Evolutionary conservation across 148 eudicot species (phyloP), one percentile per base, ranked within the genome.

Genomic region (Gaultheria prostrata): DNA sequence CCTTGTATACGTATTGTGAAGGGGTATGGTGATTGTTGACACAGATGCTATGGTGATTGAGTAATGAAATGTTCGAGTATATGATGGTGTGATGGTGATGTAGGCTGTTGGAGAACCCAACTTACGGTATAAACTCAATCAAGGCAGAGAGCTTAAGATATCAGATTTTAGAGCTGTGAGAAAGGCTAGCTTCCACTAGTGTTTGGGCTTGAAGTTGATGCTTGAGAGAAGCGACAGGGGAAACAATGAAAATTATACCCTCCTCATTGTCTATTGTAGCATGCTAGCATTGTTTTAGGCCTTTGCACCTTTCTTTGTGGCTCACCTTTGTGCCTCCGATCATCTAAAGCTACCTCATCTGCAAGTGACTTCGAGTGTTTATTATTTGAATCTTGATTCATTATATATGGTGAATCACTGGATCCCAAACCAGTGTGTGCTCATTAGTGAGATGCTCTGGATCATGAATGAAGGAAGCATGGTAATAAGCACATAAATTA

Each of bases 121-220:
- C 14, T 21, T 10, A 39, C 13, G 17, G 77, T 73, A 20, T 33
- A 39, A 71, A 39, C 4, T 48, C 12, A 17, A 45, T 45, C 13
- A 48, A 48, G 56, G 8, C 14, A 0, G 32, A 48, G 56, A 76
- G 54, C 10, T 67, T 30, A 71, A 30, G 48, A 33, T 35, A 18
- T 73, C n/a, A 35, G 77, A 8, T 39, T 21, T 43, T 20, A 73
- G 51, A 24, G 56, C 21, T 7, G 61, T 18, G 21, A 1, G 15
- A 9, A 63, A n/a, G 70, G 32, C 30, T 24, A 24, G 30, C 39
- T 77, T 49, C 9, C 59, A 49, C 59, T 9, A 77, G 50, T 77
- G 54, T 77, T 48, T 28, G 80, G 59, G 80, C 48, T 76, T 77
- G 26, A 26, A 50, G 20, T 50, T 77, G 80, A 49, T 53, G 59